phyloP scores from a whole-genome alignment of 805 yeast species.

The Geotrichum ghanense region DNA sequence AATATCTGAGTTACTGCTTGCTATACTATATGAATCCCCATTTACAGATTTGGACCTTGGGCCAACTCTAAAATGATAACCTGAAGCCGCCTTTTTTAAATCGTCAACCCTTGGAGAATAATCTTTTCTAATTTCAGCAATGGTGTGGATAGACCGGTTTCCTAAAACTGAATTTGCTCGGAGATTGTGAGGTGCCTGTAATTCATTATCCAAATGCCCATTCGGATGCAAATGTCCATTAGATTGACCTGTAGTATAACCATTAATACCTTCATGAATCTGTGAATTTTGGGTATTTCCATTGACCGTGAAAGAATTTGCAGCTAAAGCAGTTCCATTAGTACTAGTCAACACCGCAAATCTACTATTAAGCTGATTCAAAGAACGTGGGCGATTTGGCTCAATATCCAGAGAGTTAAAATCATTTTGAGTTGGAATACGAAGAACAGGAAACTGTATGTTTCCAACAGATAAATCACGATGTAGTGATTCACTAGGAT shows the following conservation, averaged over 20 bases:
- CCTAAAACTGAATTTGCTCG: neutral
- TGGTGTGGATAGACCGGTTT: neutral
- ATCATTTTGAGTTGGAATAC: conserved; percentile 3
- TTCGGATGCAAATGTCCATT: neutral
- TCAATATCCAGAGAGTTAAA: conserved; percentile 5
- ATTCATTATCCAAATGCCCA: neutral
- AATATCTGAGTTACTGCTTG: neutral
- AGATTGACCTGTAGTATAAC: neutral
- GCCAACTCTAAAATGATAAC: neutral
- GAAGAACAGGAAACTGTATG: neutral
- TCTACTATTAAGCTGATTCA: conserved; percentile 9
- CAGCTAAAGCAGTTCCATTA: neutral
- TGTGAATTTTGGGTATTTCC: neutral
- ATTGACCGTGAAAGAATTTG: too few relatives aligned
- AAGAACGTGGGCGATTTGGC: conserved; percentile 11
- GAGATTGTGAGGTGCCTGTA: neutral
- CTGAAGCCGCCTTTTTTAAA: conserved; percentile 13
- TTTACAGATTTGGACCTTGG: neutral
- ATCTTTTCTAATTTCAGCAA: conserved; percentile 5
- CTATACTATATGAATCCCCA: neutral
- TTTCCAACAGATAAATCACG: neutral
- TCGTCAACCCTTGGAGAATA: conserved; percentile 13
- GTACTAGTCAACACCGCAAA: neutral
- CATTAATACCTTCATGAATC: neutral
- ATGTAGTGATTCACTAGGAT: neutral